Percentiles rank a stretch among this genome's conserved stretches.
These are phyloP conservation scores for Coemansia sp. DNA, from an alignment of 192 early-diverging fungal genomes.

Conservation along the genomic window DNA sequence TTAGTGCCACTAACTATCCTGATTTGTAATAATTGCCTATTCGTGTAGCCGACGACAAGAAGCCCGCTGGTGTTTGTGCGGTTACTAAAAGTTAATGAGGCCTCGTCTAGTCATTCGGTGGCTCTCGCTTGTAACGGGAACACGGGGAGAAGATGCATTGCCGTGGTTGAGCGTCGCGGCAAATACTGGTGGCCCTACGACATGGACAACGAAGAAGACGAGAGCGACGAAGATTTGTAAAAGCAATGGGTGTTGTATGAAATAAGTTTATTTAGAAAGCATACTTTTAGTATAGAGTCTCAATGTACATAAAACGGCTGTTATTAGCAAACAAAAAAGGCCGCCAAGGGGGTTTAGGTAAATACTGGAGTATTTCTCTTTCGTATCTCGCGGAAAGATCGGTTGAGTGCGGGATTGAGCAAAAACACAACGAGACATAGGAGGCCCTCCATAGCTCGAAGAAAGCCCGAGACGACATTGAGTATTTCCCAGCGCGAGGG, in stretches of 20 bases:
- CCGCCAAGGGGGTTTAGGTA: conserved; percentile 5
- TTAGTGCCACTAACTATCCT: neutral
- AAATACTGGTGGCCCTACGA: conserved; percentile 51
- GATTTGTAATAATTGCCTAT: neutral
- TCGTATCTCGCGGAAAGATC: conserved; percentile 50
- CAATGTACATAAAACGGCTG: neutral
- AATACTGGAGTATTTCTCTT: conserved; percentile 46
- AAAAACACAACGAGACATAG: conserved; percentile 52
- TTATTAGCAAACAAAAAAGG: neutral
- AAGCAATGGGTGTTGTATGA: neutral
- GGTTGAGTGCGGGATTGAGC: conserved; percentile 50
- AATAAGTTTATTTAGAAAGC: too few relatives aligned
- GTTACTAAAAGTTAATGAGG: conserved; percentile 17
- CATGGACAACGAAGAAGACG: conserved; percentile 42
- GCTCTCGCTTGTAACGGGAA: conserved; percentile 30
- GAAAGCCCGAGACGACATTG: conserved; percentile 44
- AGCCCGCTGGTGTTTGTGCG: conserved; percentile 22
- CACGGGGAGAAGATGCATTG: conserved; percentile 40
- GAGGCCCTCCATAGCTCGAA: conserved; percentile 41
- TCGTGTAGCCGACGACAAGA: neutral
- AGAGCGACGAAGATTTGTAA: conserved; percentile 2
- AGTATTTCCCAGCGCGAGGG: conserved; percentile 50
- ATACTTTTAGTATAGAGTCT: too few relatives aligned
- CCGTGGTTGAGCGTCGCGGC: conserved; percentile 38
- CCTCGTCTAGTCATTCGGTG: conserved; percentile 15